Base-by-base conservation (phyloP, 495 filamentous ascomycete genomes). In the Talaromyces nanjingensis region DNA sequence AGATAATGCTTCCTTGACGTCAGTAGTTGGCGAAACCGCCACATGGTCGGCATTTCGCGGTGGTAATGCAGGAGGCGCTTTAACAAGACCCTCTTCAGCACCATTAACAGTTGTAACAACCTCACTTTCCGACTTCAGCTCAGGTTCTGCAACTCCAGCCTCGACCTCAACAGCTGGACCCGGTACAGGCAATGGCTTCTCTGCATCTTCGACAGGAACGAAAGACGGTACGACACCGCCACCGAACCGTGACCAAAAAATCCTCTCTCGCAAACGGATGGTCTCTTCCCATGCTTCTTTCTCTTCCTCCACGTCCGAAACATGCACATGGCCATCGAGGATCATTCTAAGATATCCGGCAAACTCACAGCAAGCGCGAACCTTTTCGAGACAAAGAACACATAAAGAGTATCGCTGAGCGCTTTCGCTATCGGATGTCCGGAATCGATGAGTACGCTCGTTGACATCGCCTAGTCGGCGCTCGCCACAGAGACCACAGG, bases 191-290 rank as follows among this genome's bases (percentile, higher is more conserved):
- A 56, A 31, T 42, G 33, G 5, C 53, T 65, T 56, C 34, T 66
- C 63, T 16, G 49, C 25, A 24, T 22, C 61, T 47, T 64, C 68
- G 33, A 60, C 37, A 24, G 70, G 70, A 20, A 77, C 65, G 25
- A 81, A 81, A n/a, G 80, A 74, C 0, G 92, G 93, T 53, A 97
- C 77, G 4, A 97, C 90, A 18, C 93, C 93, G 16, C 89, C 93
- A 16, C 93, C 93, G 54, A 98, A 84, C 29, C 94, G 79, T 54
- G 89, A 86, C 94, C 94, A 98, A 71, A 98, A 98, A 89, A 97
- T 96, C 65, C 91, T 83, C 71, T 98, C 94, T 53, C 94, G 81
- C 58, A 98, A 76, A 20, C 89, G 85, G 18, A 96, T 87, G 60
- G 90, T 90, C 75, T 98, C 94, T 70, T 96, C 92, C 94, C 94